Percentiles rank a stretch among this genome's conserved stretches.
phyloP scores from a whole-genome alignment of 140 eudicot genomes.

The Ambrosia hybrid region DNA sequence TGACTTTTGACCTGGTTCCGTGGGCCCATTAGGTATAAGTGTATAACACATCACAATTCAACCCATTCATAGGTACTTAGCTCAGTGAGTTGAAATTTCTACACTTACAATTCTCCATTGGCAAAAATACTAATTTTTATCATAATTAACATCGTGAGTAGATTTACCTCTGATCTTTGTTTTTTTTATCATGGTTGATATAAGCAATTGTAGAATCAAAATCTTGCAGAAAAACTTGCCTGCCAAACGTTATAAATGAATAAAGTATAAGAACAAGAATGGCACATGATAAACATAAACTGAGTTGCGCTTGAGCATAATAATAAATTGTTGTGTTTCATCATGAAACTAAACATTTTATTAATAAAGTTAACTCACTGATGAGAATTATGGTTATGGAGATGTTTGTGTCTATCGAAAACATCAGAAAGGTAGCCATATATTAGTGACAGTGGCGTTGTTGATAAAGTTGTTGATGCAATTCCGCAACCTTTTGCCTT shows the following conservation, averaged over 20 bases:
- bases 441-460: conserved; percentile 86
- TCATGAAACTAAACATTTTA: background rate
- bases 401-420: conserved; percentile 54
- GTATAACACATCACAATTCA: background rate
- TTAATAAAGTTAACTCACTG: conserved; percentile 49
- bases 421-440: conserved; percentile 69
- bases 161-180: conserved; percentile 76
- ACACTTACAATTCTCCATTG: too few relatives aligned
- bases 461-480: conserved; percentile 94
- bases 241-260: conserved; percentile 22
- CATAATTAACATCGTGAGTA: background rate
- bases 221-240: conserved; percentile 80
- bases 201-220: conserved; percentile 85
- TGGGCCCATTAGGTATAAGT: background rate
- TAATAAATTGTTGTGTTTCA: too few relatives aligned
- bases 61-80: background rate
- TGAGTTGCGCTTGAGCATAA: too few relatives aligned
- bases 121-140: too few relatives aligned
- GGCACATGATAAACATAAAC: too few relatives aligned
- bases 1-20: background rate
- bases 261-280: too few relatives aligned
- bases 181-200: conserved; percentile 80
- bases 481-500: conserved; percentile 94
- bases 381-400: conserved; percentile 50
- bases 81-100: too few relatives aligned